Conservation (phyloP, 306 rosid genomes). For the Cucumis hystrix region DNA sequence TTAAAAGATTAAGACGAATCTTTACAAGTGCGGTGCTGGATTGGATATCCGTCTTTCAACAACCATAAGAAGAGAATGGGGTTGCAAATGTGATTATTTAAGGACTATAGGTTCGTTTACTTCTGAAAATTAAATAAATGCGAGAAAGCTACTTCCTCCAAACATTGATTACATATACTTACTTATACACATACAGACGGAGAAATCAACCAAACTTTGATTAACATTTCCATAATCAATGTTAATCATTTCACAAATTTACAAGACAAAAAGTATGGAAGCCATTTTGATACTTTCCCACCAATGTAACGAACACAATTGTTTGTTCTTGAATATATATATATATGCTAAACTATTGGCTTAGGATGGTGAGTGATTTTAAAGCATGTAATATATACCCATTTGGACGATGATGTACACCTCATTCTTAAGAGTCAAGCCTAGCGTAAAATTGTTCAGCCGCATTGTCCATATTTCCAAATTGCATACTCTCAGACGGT, state of each 20-base stretch:
- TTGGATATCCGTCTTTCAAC: not conserved
- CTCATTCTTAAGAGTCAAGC: not conserved
- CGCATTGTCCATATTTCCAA: constrained; percentile 46
- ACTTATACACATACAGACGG: not conserved
- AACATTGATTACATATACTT: not conserved
- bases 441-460: constrained; percentile 34
- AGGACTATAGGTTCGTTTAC: not conserved
- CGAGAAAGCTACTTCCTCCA: too few relatives aligned
- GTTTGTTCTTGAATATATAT: not conserved
- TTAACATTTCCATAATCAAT: not conserved
- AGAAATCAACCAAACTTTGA: not conserved
- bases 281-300: not conserved
- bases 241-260: not conserved
- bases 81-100: not conserved
- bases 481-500: constrained; percentile 75
- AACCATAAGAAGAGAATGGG: not conserved
- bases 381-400: not conserved
- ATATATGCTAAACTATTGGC: not conserved
- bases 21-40: not conserved
- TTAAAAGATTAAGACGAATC: not conserved
- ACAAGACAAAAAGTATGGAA: not conserved
- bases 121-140: not conserved
- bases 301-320: not conserved
- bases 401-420: not conserved
- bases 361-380: not conserved